Base-by-base conservation (phyloP, 2,329 filamentous ascomycete species). In the Elsinoe arachidis region DNA sequence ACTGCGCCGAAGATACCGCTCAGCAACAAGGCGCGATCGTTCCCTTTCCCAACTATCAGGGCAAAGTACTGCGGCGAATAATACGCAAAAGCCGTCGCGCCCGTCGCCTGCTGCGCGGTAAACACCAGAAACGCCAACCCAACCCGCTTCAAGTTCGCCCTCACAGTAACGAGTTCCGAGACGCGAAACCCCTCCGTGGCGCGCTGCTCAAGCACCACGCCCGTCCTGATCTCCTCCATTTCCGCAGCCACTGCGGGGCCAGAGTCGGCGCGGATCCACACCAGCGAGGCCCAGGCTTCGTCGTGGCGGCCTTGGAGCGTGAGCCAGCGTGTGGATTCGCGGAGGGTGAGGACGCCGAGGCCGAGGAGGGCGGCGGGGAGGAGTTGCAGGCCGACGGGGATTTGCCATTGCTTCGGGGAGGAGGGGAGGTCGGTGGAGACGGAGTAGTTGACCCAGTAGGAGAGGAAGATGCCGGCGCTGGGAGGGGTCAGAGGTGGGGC, bases 1-100 rank as follows among this genome's bases (percentile, higher is more conserved):
- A 80, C 69, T 2, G 74, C 76, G 11, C 78, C 78, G 61, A 80
- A 81, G 56, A 80, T 76, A 2, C 75, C 78, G 0, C 77, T 80
- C 6, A 81, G 64, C 0, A 81, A 65, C 4, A 81, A 69, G 43
- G 73, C 72, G 35, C 70, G 68, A 44, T 75, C 70, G 0, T 71
- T 73, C 37, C 63, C 61, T n/a, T 68, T 64, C 11, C 76, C 76
- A 12, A 79, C 76, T 6, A 80, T 71, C 0, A 79, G 67, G 17
- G 73, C 73, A 64, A 81, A 80, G 66, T 79, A 80, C 62, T 81
- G 78, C 4, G 78, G 78, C 0, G 76, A 77, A 56, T 79, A 80
- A 65, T 80, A 80, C 11, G 78, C 78, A 61, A 80, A 74, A 0
- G 79, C 78, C 0, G 78, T 80, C 5, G 78, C 77, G 1, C 78